Conservation (phyloP, 1,284 basidiomycete species). For the Thecaphora thlaspeos region DNA sequence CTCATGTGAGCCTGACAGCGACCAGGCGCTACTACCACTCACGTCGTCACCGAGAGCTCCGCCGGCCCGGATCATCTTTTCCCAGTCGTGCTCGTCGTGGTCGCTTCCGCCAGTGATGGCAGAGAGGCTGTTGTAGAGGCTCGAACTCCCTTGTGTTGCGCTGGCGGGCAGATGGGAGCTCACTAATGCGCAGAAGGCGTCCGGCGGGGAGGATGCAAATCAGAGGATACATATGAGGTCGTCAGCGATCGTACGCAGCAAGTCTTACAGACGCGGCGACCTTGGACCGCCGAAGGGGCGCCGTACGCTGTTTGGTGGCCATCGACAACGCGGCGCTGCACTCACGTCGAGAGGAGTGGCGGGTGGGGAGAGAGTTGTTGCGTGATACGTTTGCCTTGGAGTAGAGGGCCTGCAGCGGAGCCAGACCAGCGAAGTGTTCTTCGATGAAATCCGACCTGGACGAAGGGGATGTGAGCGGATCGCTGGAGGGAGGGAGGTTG, state of each 20-base stretch:
- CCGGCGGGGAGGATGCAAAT: not conserved
- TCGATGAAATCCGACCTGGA: slow-evolving; percentile 4
- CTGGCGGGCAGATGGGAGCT: slow-evolving; percentile 14
- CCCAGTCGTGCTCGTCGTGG: slow-evolving; percentile 48
- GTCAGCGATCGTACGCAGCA: not conserved
- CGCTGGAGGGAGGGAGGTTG: slow-evolving; percentile 1
- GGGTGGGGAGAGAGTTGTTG: slow-evolving; percentile 30
- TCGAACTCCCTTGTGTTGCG: slow-evolving; percentile 22
- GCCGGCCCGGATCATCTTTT: slow-evolving; percentile 38
- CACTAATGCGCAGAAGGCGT: not conserved
- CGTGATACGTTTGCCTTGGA: slow-evolving; percentile 27
- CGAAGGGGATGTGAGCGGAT: slow-evolving; percentile 12
- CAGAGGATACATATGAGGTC: not conserved
- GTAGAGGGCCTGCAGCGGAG: slow-evolving; percentile 31
- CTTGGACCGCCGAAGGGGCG: not conserved
- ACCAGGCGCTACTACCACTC: not conserved
- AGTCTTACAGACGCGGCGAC: not conserved
- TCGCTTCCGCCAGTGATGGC: slow-evolving; percentile 44
- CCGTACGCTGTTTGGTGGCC: no score
- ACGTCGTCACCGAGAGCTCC: slow-evolving; percentile 31
- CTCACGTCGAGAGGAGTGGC: slow-evolving; percentile 21
- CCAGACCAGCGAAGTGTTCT: slow-evolving; percentile 11
- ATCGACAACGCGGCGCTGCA: no score
- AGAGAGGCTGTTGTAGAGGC: slow-evolving; percentile 40
- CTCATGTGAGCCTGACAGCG: no score